These are phyloP conservation scores for Vitis rotundifolia DNA, from an alignment of 164 flowering plant genomes.

Conservation along the genomic window DNA sequence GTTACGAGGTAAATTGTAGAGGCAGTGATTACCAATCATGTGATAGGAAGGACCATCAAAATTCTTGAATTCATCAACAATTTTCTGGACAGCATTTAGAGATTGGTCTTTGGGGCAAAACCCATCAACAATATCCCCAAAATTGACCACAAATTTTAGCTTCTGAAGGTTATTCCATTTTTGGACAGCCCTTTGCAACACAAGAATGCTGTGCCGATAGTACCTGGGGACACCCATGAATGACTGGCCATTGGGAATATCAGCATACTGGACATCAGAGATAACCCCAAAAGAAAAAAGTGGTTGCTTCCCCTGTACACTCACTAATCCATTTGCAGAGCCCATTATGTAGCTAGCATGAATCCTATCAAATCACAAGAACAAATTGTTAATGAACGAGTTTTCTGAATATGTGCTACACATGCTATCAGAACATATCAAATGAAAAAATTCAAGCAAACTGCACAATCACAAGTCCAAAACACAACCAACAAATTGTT, in stretches of 20 bases:
- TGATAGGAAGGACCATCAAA: conserved; percentile 76
- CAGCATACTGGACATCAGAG: conserved; percentile 89
- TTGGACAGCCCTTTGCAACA: conserved; percentile 80
- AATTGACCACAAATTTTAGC: conserved; percentile 64
- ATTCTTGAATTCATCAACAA: conserved; percentile 57
- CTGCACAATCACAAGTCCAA: neutral
- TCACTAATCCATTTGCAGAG: conserved; percentile 38
- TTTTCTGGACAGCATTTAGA: conserved; percentile 48
- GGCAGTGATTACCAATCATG: conserved; percentile 98
- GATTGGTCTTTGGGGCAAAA: conserved; percentile 85
- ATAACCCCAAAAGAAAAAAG: conserved; percentile 89
- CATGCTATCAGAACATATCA: neutral
- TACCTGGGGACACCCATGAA: conserved; percentile 83
- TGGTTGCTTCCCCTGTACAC: conserved; percentile 47
- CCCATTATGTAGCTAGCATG: conserved; percentile 33
- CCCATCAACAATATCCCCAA: conserved; percentile 95
- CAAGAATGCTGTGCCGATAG: conserved; percentile 77
- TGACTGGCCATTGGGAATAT: conserved; percentile 89
- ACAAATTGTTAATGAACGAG: neutral
- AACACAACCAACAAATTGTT: neutral
- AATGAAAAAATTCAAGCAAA: neutral
- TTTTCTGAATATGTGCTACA: neutral
- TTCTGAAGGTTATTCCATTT: conserved; percentile 64
- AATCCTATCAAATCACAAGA: conserved; percentile 8
- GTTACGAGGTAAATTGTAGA: conserved; percentile 87